A percentile compares a stretch with the other conserved stretches of the same genome.
phyloP scores from a whole-genome alignment of 495 filamentous ascomycete genomes.

The Hapsidospora chrysogenum region DNA sequence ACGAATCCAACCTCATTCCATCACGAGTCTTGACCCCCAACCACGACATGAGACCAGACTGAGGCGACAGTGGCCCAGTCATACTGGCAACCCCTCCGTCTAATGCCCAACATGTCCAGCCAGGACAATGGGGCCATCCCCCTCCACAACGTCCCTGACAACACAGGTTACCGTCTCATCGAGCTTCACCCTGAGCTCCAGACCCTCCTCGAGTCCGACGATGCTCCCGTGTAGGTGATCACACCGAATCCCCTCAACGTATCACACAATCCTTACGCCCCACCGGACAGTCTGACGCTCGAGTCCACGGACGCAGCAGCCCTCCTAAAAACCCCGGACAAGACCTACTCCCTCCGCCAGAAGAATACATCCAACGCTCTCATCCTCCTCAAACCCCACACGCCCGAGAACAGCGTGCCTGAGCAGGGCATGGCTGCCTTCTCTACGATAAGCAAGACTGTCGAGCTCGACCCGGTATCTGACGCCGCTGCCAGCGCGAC shows the following conservation, averaged over 20 bases:
- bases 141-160: slow-evolving; percentile 42
- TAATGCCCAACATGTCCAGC: slow-evolving; percentile 34
- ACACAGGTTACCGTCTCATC: slow-evolving; percentile 54
- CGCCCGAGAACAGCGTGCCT: slow-evolving; percentile 8
- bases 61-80: not conserved
- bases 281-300: slow-evolving; percentile 54
- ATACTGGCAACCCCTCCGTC: no score
- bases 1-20: not conserved
- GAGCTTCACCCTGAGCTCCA: slow-evolving; percentile 66
- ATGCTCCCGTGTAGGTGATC: slow-evolving; percentile 45
- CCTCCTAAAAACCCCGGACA: slow-evolving; percentile 50
- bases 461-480: slow-evolving; percentile 12
- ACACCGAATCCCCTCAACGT: no score
- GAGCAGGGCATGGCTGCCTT: slow-evolving; percentile 36
- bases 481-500: slow-evolving; percentile 15
- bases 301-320: slow-evolving; percentile 48
- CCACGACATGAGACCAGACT: not conserved
- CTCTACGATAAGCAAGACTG: slow-evolving; percentile 38
- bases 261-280: not conserved
- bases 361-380: slow-evolving; percentile 85
- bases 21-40: not conserved
- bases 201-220: slow-evolving; percentile 40
- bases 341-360: slow-evolving; percentile 69
- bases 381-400: slow-evolving; percentile 43
- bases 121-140: slow-evolving; percentile 42